These are phyloP conservation scores for Nigrospora oryzae DNA, from an alignment of 2,329 filamentous ascomycete genomes.

Conservation along the genomic window DNA sequence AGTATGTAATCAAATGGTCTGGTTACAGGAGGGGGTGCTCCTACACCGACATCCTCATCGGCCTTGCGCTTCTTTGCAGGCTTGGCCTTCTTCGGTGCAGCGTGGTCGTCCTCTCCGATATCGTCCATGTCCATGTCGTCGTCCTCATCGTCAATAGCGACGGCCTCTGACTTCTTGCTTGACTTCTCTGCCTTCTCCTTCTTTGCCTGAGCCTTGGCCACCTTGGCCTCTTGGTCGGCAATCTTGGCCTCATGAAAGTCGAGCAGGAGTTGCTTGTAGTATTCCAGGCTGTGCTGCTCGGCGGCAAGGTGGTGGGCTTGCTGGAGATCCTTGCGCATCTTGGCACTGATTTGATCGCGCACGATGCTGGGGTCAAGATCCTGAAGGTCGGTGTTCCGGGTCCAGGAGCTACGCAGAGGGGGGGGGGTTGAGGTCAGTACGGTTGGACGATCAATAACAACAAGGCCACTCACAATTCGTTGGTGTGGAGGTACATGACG, in stretches of 20 bases:
- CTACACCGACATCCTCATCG: conserved; percentile 64
- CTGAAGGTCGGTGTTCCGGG: conserved; percentile 73
- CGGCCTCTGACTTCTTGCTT: conserved; percentile 36
- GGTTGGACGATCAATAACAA: not conserved
- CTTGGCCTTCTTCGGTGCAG: conserved; percentile 32
- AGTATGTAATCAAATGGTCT: conserved; percentile 3
- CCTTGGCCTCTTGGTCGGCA: conserved; percentile 41
- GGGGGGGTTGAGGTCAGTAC: conserved; percentile 7
- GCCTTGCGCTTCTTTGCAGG: conserved; percentile 79
- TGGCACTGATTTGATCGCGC: conserved; percentile 59
- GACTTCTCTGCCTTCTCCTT: conserved; percentile 29
- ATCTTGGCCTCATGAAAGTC: conserved; percentile 59
- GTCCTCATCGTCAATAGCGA: conserved; percentile 41
- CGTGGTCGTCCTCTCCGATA: conserved; percentile 38
- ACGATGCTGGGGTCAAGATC: conserved; percentile 70
- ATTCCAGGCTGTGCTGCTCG: conserved; percentile 66
- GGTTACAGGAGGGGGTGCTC: conserved; percentile 11
- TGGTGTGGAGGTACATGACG: conserved; percentile 90
- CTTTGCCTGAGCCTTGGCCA: conserved; percentile 10
- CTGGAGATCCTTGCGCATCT: conserved; percentile 72
- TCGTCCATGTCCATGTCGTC: conserved; percentile 47
- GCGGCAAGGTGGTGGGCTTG: conserved; percentile 74
- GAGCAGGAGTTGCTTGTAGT: conserved; percentile 75
- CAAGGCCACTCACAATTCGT: conserved; percentile 80
- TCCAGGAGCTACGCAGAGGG: conserved; percentile 71